Evolutionary conservation across 371 early-diverging fungal genomes (phyloP), one percentile per base, ranked within the genome.

Genomic region (Mortierella sp.): DNA sequence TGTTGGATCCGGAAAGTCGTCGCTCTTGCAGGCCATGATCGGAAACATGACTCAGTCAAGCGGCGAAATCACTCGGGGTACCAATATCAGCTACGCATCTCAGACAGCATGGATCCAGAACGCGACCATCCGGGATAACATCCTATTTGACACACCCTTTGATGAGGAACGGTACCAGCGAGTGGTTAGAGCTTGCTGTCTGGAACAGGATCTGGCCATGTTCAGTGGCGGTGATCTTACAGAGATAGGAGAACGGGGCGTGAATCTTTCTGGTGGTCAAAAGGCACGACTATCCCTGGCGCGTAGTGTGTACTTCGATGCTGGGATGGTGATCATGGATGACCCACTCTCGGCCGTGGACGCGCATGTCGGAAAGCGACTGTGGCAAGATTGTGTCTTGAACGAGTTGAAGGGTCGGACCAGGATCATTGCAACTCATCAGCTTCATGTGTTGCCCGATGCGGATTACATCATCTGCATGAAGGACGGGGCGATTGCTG

Each of bases 211-310:
- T 66, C 73, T 95, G 51, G 81, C 86, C 39, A 81, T 85, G 19
- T 79, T 95, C 41, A 78, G 80, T 1, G 80, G 47, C 49, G 97
- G 96, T 15, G 97, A 98, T 72, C 56, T 80, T 63, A 96, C 97
- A 0, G 94, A 95, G 79, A 89, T 96, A 43, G 97, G 96, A 51
- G 96, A 95, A 75, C 89, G 90, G 57, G 97, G 95, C 14, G 86
- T 95, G 21, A 93, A 92, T 8, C 69, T 96, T 15, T 93, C 94
- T 41, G 97, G 98, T 49, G 97, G 96, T 0, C 93, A 94, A 76
- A 89, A 90, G 70, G 93, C 93, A 75, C 83, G 94, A 63, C 72
- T 82, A 32, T 72, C 72, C 0, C 32, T 81, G 46, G 81, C 81
- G 7, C 60, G 84, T 9, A 79, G 82, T 30, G 81, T 83, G 5